Base-by-base conservation (phyloP, 352 stramenopile species). In the Globisporangium solare region DNA sequence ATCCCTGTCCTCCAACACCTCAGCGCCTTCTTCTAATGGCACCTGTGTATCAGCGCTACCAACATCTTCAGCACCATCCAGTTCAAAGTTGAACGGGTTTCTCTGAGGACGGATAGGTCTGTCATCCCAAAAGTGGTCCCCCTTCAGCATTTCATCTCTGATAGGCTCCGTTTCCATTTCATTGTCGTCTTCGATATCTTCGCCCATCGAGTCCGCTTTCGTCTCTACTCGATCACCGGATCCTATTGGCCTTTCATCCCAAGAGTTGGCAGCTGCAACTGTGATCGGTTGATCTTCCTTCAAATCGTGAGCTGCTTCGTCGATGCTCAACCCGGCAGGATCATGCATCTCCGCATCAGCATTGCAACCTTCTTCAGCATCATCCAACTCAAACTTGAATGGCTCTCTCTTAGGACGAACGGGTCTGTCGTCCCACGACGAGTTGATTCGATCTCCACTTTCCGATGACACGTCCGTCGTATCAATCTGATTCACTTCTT, bases 221-320 rank as follows among this genome's bases (percentile, higher is more conserved):
- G 14, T 17, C 37, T 42, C 24, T 5, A 27, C 2, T 42, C 37
- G 10, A 42, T 42, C 10, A 13, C 18, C 5, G 6, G 41, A 40
- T 2, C 42, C 53, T 22, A 59, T 18, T 53, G 53, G 31, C 8
- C 27, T 51, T 51, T 51, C 46, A 51, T 51, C 46, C n/a, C 46
- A 51, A 2, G 54, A 47, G 1, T n/a, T n/a, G 15, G 35, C 18
- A 42, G 2, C 6, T 11, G 21, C 15, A 7, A 18, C 43, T 46
- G 27, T 27, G 24, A 27, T 17, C 37, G 37, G 37, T 17, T 42
- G 37, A 2, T 42, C 37, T 17, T 42, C 14, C 14, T 2, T 17
- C 6, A 17, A 17, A 17, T 2, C 37, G 14, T 7, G 14, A 17
- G 37, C 24, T 27, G 24, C 24, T 27, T 27, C 24, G 24, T 27